Percentiles rank a stretch among this genome's conserved stretches.
phyloP scores from a whole-genome alignment of 495 filamentous ascomycete species.

The Glutinoglossum americanum region DNA sequence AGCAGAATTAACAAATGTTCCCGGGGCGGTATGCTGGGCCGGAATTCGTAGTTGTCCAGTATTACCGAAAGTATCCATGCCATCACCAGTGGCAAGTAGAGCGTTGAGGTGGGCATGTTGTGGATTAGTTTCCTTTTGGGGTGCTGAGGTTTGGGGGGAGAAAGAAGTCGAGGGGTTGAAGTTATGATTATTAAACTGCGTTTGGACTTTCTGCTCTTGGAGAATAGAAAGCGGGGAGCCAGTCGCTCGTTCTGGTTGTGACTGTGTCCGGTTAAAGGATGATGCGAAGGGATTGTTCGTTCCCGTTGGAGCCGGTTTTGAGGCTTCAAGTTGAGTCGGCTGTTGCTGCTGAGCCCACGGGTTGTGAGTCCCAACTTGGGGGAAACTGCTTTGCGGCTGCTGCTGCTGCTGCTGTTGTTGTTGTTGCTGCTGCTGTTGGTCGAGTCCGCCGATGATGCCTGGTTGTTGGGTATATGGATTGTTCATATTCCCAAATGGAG shows the following conservation, averaged over 20 bases:
- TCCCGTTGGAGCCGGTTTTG: constrained; percentile 4
- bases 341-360: constrained; percentile 13
- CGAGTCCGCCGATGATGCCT: background rate
- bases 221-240: constrained; percentile 3
- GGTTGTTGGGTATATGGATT: constrained; percentile 2
- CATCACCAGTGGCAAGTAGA: constrained; percentile 71
- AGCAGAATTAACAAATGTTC: constrained; percentile 89
- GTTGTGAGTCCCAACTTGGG: constrained; percentile 4
- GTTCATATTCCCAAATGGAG: background rate
- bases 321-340: constrained; percentile 11
- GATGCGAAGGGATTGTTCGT: constrained; percentile 8
- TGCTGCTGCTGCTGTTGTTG: constrained; percentile 20
- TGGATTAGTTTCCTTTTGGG: constrained; percentile 35
- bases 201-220: constrained; percentile 19
- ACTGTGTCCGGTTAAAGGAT: constrained; percentile 3
- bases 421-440: constrained; percentile 1
- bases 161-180: constrained; percentile 16
- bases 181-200: constrained; percentile 20
- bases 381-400: constrained; percentile 6
- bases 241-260: background rate
- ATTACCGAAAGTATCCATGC: constrained; percentile 94
- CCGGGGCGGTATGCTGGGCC: constrained; percentile 88
- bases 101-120: constrained; percentile 75
- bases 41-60: constrained; percentile 86
- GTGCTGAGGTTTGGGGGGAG: constrained; percentile 6